Base-by-base conservation (phyloP, 2,329 filamentous ascomycete genomes). In the Sarocladium oryzae region DNA sequence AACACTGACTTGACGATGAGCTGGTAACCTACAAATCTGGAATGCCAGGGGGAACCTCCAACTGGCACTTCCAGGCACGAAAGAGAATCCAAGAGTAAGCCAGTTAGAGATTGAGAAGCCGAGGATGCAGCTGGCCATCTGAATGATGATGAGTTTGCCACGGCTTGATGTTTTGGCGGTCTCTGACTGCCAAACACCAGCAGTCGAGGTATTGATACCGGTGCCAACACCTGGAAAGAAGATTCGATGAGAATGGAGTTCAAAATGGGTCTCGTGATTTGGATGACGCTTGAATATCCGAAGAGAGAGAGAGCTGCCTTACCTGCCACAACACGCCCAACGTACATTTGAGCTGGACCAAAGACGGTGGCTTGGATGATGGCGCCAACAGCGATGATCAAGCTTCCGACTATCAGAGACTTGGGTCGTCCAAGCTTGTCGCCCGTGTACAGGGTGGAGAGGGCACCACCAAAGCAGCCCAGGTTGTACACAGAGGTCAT, bases 381-480 rank as follows among this genome's bases (percentile, higher is more conserved):
- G 15, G 54, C 51, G n/a, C 56, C 41, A 15, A 55, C 9, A 30
- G 21, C 18, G 30, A 51, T 23, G n/a, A 55, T 49, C 26, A 40
- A 30, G 18, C 43, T 52, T 30, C 53, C 54, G 7, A 33, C 9
- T 6, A 74, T 57, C 53, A 61, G 75, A 60, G 53, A 69, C 58
- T 52, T 64, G 51, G 55, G 65, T 54, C 75, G 66, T n/a, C 75
- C 75, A 9, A 77, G 57, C 20, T 56, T 62, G 54, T 76, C 74
- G 10, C 74, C 73, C 4, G 69, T 67, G 54, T 59, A 60, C 50
- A 63, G 58, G 23, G 61, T 65, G 51, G 69, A 64, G 51, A 75
- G 65, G 40, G 73, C 68, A 30, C 73, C 71, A n/a, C 73, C 63
- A 58, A 75, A 74, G 54, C 71, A 75, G 2, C 75, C 75, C 16